Evolutionary conservation across 2,329 filamentous ascomycete genomes (phyloP), one percentile per base, ranked within the genome.

Genomic region (Colletotrichum sp.): DNA sequence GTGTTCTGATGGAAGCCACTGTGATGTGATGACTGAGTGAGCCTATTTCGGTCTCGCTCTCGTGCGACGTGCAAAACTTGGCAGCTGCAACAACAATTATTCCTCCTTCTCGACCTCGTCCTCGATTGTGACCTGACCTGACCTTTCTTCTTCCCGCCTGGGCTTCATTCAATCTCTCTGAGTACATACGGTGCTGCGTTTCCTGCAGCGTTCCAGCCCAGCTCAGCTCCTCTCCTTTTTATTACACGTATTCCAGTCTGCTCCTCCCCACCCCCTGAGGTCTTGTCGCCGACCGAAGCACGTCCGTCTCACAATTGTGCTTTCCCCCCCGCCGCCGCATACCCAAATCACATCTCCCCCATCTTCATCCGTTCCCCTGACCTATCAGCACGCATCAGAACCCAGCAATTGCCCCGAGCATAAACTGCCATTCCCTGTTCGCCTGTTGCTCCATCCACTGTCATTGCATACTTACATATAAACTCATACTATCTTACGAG

Each of bases 401-500:
- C 63, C 69, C 73, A 68, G 30, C 67, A 56, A 43, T 52, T 67
- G 56, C 69, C 32, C 69, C 38, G 43, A 67, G 63, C 69, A 75
- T 73, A 75, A 75, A 67, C 63, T 64, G 56, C 62, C 28, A 43
- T 73, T 66, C 69, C 69, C 73, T 68, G 56, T 52, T 63, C 64
- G 32, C 48, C 69, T 26, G 64, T 26, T 69, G 63, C 73, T 75
- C 73, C 69, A 73, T 69, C 58, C 67, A 55, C 43, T 18, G 16
- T 26, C 43, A 63, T 63, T 65, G 30, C 69, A 43, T 58, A 65
- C 55, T 48, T 62, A 68, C 73, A 69, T 59, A 75, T 75, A 64
- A 75, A 75, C 73, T 75, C 73, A 58, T 34, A 73, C 69, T 63
- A 75, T 75, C 63, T 64, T 73, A 75, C 73, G 58, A 75, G 56